Evolutionary conservation across 2,329 filamentous ascomycete species (phyloP).

Genomic region (Orbilia blumenaviensis): DNA sequence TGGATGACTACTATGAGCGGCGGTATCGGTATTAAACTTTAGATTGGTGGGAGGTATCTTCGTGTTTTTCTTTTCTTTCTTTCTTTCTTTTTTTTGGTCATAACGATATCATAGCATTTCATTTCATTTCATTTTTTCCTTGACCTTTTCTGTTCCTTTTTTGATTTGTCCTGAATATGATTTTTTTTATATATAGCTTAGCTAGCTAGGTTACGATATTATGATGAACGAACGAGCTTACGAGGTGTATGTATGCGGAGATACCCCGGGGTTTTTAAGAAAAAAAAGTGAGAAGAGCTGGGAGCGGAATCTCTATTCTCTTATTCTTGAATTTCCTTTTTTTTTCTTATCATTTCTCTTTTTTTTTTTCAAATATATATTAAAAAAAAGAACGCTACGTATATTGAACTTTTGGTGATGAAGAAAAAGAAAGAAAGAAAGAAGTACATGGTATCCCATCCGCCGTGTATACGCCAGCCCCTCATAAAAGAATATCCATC

Average conservation of each 20-base stretch:
- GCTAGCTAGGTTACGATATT: not conserved
- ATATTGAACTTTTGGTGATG: slow-evolving; percentile 22
- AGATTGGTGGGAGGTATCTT: not conserved
- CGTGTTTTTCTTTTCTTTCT: not conserved
- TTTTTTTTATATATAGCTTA: too few species aligned
- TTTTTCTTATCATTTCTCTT: not conserved
- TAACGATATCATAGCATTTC: too few species aligned
- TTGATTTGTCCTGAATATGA: too few species aligned
- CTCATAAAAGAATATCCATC: too few species aligned
- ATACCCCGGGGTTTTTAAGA: slow-evolving; percentile 36
- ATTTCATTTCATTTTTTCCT: not conserved
- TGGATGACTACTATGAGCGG: slow-evolving; percentile 27
- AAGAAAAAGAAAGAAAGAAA: too few species aligned
- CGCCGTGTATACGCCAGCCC: slow-evolving; percentile 28
- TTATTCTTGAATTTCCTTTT: not conserved
- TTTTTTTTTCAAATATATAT: too few species aligned
- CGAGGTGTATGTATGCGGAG: slow-evolving; percentile 20
- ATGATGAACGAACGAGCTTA: too few species aligned
- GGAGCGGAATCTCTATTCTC: not conserved
- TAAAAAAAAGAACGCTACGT: slow-evolving; percentile 2
- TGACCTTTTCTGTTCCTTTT: not conserved
- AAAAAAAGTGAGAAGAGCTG: not conserved
- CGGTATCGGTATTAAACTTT: slow-evolving; percentile 5
- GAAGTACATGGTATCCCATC: slow-evolving; percentile 8
- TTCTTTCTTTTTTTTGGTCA: too few species aligned